Evolutionary conservation across 129 eudicot species (phyloP).

Genomic region (Sambucus nigra): DNA sequence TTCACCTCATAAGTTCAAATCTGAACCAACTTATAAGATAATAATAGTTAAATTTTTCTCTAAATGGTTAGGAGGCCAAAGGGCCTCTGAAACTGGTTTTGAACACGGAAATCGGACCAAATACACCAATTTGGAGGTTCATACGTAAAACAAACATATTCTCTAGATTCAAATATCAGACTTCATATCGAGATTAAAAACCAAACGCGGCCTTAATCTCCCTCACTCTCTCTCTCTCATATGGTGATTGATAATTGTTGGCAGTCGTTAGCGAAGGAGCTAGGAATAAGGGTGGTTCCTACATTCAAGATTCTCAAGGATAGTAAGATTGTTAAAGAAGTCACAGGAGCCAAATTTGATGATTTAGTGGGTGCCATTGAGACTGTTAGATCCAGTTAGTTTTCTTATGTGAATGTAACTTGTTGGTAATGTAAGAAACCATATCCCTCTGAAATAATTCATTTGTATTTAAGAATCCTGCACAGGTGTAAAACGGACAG

Average conservation of each 20-base stretch:
- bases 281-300: slow-evolving; percentile 83
- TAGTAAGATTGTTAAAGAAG: slow-evolving; percentile 63
- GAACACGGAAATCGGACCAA: no score
- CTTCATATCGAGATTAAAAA: no score
- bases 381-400: slow-evolving; percentile 41
- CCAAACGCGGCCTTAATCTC: no score
- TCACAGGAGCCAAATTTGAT: slow-evolving; percentile 83
- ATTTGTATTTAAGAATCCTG: background rate
- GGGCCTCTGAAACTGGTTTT: no score
- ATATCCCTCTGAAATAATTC: background rate
- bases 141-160: no score
- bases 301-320: slow-evolving; percentile 88
- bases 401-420: background rate
- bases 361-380: slow-evolving; percentile 63
- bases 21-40: no score
- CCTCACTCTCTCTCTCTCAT: background rate
- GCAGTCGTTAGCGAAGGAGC: slow-evolving; percentile 87
- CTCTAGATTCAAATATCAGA: no score
- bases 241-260: slow-evolving; percentile 13
- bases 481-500: no score
- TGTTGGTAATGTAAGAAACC: slow-evolving; percentile 13
- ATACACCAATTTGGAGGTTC: no score
- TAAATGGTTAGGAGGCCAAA: no score
- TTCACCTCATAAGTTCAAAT: no score
- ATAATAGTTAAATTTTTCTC: no score